These are phyloP conservation scores for Xerocomus nothofagi DNA, from an alignment of 1,284 basidiomycete species.

Conservation along the genomic window DNA sequence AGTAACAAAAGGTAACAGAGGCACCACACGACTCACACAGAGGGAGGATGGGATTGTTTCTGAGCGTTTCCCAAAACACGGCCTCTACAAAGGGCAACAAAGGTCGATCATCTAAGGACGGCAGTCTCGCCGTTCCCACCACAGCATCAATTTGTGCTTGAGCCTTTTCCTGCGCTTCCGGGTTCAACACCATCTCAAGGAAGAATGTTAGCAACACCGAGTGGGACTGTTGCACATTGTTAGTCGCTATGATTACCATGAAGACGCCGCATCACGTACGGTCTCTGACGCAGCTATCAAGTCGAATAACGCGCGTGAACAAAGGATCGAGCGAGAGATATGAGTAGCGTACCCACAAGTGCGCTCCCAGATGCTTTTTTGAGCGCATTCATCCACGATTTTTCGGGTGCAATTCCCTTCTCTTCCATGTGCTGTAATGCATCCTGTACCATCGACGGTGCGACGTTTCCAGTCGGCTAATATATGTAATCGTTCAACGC, in stretches of 20 bases:
- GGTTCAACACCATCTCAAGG: slow-evolving; percentile 19
- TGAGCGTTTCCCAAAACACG: slow-evolving; percentile 11
- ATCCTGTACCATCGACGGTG: slow-evolving; percentile 17
- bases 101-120: slow-evolving; percentile 12
- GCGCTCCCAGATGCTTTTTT: slow-evolving; percentile 10
- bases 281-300: slow-evolving; percentile 10
- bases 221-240: slow-evolving; percentile 1
- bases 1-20: no score
- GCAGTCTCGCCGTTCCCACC: slow-evolving; percentile 12
- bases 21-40: slow-evolving; percentile 1
- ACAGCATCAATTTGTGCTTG: slow-evolving; percentile 20
- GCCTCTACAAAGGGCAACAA: slow-evolving; percentile 22
- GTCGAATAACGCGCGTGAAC: background rate
- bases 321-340: background rate
- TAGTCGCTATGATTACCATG: background rate
- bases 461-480: background rate
- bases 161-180: slow-evolving; percentile 10
- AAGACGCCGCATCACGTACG: background rate
- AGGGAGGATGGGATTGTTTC: slow-evolving; percentile 1
- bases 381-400: slow-evolving; percentile 7
- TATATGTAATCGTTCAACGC: background rate
- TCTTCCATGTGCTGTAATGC: slow-evolving; percentile 11
- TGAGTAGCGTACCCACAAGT: slow-evolving; percentile 9
- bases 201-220: slow-evolving; percentile 13
- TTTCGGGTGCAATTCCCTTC: background rate